phyloP scores from a whole-genome alignment of 2,329 filamentous ascomycete species.

The Cordyceps fumosorosea region DNA sequence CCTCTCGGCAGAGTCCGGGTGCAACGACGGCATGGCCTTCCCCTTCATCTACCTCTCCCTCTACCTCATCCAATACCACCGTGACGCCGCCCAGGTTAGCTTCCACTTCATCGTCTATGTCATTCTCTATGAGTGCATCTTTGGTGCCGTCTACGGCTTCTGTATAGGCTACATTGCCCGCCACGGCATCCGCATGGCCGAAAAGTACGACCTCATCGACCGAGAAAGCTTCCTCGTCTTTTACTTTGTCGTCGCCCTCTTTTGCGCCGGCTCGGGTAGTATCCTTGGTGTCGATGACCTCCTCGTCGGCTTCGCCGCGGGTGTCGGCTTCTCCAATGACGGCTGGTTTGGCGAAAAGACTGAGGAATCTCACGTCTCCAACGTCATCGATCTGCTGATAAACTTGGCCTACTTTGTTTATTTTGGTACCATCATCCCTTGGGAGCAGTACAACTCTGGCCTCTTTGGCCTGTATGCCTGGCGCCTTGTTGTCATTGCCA shows the following conservation, averaged over 20 bases:
- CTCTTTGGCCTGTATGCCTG: constrained; percentile 73
- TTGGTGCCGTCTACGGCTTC: constrained; percentile 86
- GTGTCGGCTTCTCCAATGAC: constrained; percentile 98
- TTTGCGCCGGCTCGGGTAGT: constrained; percentile 89
- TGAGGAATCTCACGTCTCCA: constrained; percentile 96
- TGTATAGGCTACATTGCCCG: constrained; percentile 81
- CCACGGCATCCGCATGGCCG: constrained; percentile 82
- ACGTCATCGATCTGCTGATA: constrained; percentile 95
- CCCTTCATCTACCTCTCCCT: constrained; percentile 91
- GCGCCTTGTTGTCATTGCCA: constrained; percentile 86
- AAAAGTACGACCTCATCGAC: constrained; percentile 80
- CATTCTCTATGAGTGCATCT: constrained; percentile 91
- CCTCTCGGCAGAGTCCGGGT: constrained; percentile 92
- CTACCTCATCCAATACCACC: constrained; percentile 79
- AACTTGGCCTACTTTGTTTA: constrained; percentile 99
- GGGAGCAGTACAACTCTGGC: constrained; percentile 79
- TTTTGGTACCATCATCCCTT: constrained; percentile 93
- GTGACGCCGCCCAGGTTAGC: constrained; percentile 60
- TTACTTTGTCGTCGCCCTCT: constrained; percentile 94
- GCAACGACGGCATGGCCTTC: constrained; percentile 99
- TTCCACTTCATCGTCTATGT: constrained; percentile 86
- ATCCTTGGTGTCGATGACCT: constrained; percentile 89
- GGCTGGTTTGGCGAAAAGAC: constrained; percentile 99
- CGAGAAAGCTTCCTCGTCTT: constrained; percentile 97
- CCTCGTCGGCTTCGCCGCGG: constrained; percentile 87